Evolutionary conservation across 495 filamentous ascomycete species (phyloP), one percentile per base, ranked within the genome.

Genomic region (Penicillium salamii): DNA sequence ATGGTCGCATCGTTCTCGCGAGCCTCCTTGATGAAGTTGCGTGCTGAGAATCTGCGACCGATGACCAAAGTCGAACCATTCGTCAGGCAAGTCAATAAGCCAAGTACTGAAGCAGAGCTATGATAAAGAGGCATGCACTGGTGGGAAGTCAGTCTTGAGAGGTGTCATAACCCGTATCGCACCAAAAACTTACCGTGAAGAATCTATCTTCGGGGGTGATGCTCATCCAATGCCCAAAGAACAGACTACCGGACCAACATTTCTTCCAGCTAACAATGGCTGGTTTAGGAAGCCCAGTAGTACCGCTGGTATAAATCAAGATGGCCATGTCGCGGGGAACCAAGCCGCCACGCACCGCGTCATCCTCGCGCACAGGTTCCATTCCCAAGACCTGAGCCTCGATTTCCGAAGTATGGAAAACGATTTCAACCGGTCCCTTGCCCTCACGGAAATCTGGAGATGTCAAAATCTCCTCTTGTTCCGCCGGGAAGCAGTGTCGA

Each of bases 81-180:
- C n/a, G 70, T 62, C 39, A 97, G 61, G 6, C 74, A 74, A 20
- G 81, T 69, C 15, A 74, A 53, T 43, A 95, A 76, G 2, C 83
- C 91, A 13, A 97, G 76, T 9, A 95, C 44, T 18, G 81, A 67
- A 15, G 89, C 93, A 1, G 92, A 89, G 36, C 87, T 83, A 68
- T 98, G 93, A 60, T 98, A 98, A 13, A 98, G 79, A 0, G 93
- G 93, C 91, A 97, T 97, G 50, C 84, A 89, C 83, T 88, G 47
- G 4, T n/a, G 13, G 15, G 31, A 20, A 7, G 52, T 46, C 11
- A 46, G 50, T 5, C 13, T 29, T 14, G n/a, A 26, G 23, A 6
- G 7, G 28, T 23, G 8, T 17, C 5, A 26, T 14, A 12, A 23
- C 13, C 13, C 15, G 2, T 17, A 20, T 15, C 7, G 20, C 11